Base-by-base conservation (phyloP, 1,284 basidiomycete genomes). In the Dichomitus squalens region DNA sequence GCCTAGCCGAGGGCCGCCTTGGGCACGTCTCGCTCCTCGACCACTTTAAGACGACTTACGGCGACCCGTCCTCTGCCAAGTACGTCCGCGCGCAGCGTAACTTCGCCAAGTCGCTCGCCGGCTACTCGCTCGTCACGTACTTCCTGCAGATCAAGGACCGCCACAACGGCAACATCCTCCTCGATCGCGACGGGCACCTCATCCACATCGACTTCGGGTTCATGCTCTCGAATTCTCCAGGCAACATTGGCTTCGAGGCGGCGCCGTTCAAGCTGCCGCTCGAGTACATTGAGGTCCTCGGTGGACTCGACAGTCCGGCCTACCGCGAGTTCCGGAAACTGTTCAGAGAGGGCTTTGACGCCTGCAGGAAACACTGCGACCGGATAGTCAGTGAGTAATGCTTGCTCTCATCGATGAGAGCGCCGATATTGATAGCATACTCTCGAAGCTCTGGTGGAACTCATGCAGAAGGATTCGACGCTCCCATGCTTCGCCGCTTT, bases 201-300 rank as follows among this genome's bases (percentile, higher is more conserved):
- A 87, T 96, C 58, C 93, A 98, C 73, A 98, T 98, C 64, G 97
- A 99, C 75, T 99, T 99, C 73, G 97, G 97, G 0, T 99, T 99
- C 78, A 97, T 99, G 83, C 83, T 99, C 51, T 93, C 90, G 36
- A 97, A 98, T 73, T 95, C 95, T 5, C 97, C 97, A 0, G 96
- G 96, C 12, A 97, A 96, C 69, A 92, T 99, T 63, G 94, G 96
- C 23, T 99, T 99, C 71, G 97, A 99, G 76, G 96, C 96, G 12
- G 96, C 97, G 4, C 97, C 97, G 1, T 99, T 99, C 83, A 99
- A 99, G 74, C 78, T 99, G 27, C 90, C 95, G 6, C 78, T 86
- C 16, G 96, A 99, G 73, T 99, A 99, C 74, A 85, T 99, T 50
- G 96, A 99, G 67, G 93, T 99, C 39, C 81, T 99, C 43, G 97